These are phyloP conservation scores for Microstegium vimineum DNA, from an alignment of 176 grass and related monocot genomes.

Conservation along the genomic window DNA sequence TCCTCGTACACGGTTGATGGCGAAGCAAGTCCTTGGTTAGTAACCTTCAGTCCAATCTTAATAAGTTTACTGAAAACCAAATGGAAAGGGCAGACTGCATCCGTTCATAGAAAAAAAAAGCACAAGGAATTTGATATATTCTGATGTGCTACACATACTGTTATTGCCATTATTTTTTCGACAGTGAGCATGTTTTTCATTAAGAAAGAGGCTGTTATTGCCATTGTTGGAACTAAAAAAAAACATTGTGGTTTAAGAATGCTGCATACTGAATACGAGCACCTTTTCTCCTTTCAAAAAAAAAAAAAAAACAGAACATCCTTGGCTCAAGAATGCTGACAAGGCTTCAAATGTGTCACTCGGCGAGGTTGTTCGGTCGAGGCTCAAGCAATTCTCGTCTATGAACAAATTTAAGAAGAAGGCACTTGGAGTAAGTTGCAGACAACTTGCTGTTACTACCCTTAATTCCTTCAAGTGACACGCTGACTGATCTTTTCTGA, in stretches of 20 bases:
- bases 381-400: constrained; percentile 76
- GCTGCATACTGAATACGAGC: background rate
- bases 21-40: constrained; percentile 67
- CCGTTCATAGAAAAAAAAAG: constrained; percentile 4
- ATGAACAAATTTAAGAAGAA: constrained; percentile 99
- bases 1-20: constrained; percentile 49
- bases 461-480: background rate
- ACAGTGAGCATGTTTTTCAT: background rate
- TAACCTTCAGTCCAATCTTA: constrained; percentile 1
- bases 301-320: constrained; percentile 56
- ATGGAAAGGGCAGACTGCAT: background rate
- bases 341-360: constrained; percentile 76
- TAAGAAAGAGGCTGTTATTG: background rate
- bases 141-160: background rate
- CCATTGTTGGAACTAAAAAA: background rate
- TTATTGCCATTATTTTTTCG: background rate
- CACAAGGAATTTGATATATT: background rate
- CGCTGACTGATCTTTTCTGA: background rate
- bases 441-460: background rate
- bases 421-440: constrained; percentile 63
- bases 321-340: constrained; percentile 69
- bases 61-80: background rate
- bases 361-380: constrained; percentile 64
- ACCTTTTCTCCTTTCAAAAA: background rate
- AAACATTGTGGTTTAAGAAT: background rate